Evolutionary conservation across 805 yeast genomes (phyloP), one percentile per base, ranked within the genome.

Genomic region (Kockiozyma suomiensis): DNA sequence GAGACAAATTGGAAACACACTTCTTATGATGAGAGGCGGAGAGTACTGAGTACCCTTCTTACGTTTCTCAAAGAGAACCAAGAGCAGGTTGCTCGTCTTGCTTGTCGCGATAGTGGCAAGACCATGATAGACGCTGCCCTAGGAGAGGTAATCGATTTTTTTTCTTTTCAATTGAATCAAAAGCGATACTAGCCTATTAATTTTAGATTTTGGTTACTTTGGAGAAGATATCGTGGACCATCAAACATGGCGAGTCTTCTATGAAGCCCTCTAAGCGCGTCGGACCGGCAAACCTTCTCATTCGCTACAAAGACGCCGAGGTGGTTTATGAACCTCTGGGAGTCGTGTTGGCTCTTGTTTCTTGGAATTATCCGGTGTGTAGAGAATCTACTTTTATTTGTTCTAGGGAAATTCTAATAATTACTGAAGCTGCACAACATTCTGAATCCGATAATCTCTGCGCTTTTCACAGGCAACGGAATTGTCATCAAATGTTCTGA

Each of bases 101-200:
- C 98, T 0, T 94, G 98, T 72, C 80, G 99, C 66, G 99, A 94
- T 70, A 87, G 96, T 19, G 99, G 99, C 32, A 94, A 94, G 72
- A 92, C 98, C 1, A 86, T 88, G 86, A 78, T 94, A 43, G 98
- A 94, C 76, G 98, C 98, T 2, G 86, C 94, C 49, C 87, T 90
- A 91, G 70, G 70, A 21, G 70, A 67, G 54, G 64, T 64, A 32
- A 15, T 43, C 4, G 19, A 13, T 10, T 4, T 25, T 3, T 7
- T 42, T 35, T 37, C 28, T 48, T 42, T n/a, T n/a, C n/a, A n/a
- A n/a, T n/a, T n/a, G n/a, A n/a, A n/a, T n/a, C n/a, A n/a, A n/a
- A n/a, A n/a, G n/a, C n/a, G n/a, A n/a, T n/a, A n/a, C n/a, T n/a
- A n/a, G n/a, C n/a, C n/a, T n/a, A n/a, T n/a, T n/a, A n/a, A 25